phyloP scores from a whole-genome alignment of 495 filamentous ascomycete genomes.

The Penicillium subrubescens region DNA sequence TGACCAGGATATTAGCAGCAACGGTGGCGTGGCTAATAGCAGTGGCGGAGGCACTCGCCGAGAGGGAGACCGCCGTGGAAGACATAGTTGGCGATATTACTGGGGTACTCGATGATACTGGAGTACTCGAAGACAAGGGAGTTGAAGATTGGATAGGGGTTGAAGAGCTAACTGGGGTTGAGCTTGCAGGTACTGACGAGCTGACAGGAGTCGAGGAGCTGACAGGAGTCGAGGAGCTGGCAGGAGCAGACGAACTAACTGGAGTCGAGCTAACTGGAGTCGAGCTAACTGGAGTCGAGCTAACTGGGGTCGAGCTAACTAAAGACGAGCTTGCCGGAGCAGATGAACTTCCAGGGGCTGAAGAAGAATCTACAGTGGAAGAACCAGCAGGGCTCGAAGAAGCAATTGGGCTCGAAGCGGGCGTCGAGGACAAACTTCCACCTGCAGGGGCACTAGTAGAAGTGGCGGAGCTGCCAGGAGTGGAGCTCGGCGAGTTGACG shows the following conservation, averaged over 20 bases:
- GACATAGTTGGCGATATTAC: slow-evolving; percentile 28
- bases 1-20: slow-evolving; percentile 56
- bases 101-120: slow-evolving; percentile 19
- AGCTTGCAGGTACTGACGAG: neutral
- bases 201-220: neutral
- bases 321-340: neutral
- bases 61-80: slow-evolving; percentile 23
- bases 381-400: neutral
- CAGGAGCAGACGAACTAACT: neutral
- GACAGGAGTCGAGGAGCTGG: neutral
- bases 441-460: neutral
- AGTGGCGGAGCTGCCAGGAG: neutral
- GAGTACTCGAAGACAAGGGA: neutral
- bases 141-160: neutral
- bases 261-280: neutral
- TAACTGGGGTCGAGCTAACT: neutral
- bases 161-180: neutral
- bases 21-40: slow-evolving; percentile 29
- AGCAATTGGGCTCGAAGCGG: slow-evolving; percentile 11
- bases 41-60: slow-evolving; percentile 25
- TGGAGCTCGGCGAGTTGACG: slow-evolving; percentile 1
- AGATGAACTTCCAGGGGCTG: neutral
- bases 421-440: slow-evolving; percentile 6
- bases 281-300: neutral
- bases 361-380: neutral